Evolutionary conservation across 768 basidiomycete genomes (phyloP).

Genomic region (Hypsizygus marmoreus): DNA sequence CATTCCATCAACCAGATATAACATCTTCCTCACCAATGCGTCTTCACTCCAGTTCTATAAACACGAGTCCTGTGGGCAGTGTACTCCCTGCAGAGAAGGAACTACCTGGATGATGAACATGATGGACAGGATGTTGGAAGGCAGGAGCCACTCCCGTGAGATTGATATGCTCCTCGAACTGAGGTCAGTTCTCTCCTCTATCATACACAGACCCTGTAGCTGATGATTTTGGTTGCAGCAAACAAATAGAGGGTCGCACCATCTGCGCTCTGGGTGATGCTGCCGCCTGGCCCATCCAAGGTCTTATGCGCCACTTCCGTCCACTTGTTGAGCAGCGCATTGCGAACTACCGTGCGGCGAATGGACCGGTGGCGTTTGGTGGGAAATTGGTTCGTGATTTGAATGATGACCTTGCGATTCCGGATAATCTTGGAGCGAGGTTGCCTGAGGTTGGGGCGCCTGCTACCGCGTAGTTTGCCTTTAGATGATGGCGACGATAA

Average conservation of each 20-base stretch:
- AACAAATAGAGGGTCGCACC: slow-evolving; percentile 96
- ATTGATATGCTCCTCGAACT: slow-evolving; percentile 98
- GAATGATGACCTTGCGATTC: slow-evolving; percentile 69
- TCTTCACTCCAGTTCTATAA: slow-evolving; percentile 77
- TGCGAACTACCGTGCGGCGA: slow-evolving; percentile 65
- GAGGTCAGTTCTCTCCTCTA: slow-evolving; percentile 55
- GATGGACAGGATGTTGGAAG: slow-evolving; percentile 97
- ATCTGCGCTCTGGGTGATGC: slow-evolving; percentile 98
- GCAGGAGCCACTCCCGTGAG: slow-evolving; percentile 87
- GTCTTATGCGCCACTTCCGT: slow-evolving; percentile 96
- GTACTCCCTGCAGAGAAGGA: slow-evolving; percentile 91
- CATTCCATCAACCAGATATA: neutral
- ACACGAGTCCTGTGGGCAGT: slow-evolving; percentile 98
- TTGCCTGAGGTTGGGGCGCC: slow-evolving; percentile 36
- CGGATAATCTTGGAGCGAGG: slow-evolving; percentile 72
- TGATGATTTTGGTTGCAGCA: no score
- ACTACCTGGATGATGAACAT: slow-evolving; percentile 99
- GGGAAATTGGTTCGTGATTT: slow-evolving; percentile 70
- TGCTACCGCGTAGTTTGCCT: neutral
- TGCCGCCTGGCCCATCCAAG: slow-evolving; percentile 98
- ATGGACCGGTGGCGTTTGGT: slow-evolving; percentile 89
- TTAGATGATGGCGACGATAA: no score
- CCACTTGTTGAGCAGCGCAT: slow-evolving; percentile 93
- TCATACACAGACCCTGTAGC: no score
- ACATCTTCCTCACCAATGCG: neutral